phyloP scores from a whole-genome alignment of 192 early-diverging fungal genomes.

The Coemansia erecta region DNA sequence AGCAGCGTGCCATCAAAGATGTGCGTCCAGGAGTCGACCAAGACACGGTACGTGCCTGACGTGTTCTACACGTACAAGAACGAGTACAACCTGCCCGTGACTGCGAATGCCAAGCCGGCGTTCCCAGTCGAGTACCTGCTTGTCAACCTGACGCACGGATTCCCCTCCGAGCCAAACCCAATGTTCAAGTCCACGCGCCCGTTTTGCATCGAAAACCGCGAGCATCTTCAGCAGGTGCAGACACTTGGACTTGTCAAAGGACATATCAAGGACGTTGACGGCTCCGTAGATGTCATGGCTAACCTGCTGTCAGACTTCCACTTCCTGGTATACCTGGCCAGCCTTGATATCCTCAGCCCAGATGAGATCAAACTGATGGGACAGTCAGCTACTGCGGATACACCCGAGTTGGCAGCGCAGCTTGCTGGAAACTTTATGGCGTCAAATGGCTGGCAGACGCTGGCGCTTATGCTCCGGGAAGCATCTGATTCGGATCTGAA shows the following conservation, averaged over 20 bases:
- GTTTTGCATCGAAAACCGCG: constrained; percentile 82
- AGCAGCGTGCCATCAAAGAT: constrained; percentile 82
- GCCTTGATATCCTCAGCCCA: constrained; percentile 63
- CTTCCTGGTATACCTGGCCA: constrained; percentile 68
- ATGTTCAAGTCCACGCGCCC: constrained; percentile 61
- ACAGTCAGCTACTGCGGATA: constrained; percentile 19
- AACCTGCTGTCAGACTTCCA: constrained; percentile 81
- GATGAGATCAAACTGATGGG: constrained; percentile 49
- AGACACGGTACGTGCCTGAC: constrained; percentile 89
- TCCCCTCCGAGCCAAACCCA: constrained; percentile 77
- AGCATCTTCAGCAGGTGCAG: constrained; percentile 55
- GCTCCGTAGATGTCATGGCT: constrained; percentile 36
- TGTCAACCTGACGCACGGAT: constrained; percentile 89
- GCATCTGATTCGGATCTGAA: constrained; percentile 30
- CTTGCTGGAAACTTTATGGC: constrained; percentile 17
- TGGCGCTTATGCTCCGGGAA: constrained; percentile 35
- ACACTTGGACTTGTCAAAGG: constrained; percentile 61
- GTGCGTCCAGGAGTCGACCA: constrained; percentile 73
- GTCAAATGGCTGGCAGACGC: constrained; percentile 44
- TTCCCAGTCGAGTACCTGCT: constrained; percentile 97
- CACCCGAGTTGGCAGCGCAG: constrained; percentile 2
- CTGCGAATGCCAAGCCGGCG: constrained; percentile 88
- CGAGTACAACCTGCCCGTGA: constrained; percentile 84
- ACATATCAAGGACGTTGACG: constrained; percentile 42
- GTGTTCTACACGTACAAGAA: constrained; percentile 97